phyloP scores from a whole-genome alignment of 1,139 yeast genomes.

The Candida tropicalis region DNA sequence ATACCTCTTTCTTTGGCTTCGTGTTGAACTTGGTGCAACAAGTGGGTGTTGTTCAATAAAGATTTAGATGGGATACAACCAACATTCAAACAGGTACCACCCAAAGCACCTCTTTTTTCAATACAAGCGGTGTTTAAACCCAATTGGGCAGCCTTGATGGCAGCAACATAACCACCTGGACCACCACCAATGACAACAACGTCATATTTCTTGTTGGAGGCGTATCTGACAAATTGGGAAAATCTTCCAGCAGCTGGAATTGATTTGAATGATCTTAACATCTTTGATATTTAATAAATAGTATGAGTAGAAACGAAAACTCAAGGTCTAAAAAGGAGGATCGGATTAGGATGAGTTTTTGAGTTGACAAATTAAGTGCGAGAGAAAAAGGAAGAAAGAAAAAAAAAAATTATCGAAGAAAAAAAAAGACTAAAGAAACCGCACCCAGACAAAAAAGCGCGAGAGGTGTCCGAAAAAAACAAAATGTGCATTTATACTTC shows the following conservation, averaged over 20 bases:
- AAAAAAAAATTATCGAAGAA: not conserved
- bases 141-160: slow-evolving; percentile 97
- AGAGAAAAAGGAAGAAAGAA: not conserved
- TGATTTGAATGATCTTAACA: slow-evolving; percentile 18
- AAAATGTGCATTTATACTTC: slow-evolving; percentile 3
- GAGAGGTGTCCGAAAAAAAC: slow-evolving; percentile 5
- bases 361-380: slow-evolving; percentile 3
- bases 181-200: slow-evolving; percentile 98
- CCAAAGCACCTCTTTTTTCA: slow-evolving; percentile 93
- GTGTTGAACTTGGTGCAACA: slow-evolving; percentile 85
- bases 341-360: slow-evolving; percentile 1
- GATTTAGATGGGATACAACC: slow-evolving; percentile 99
- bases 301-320: not conserved
- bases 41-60: slow-evolving; percentile 88
- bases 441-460: not conserved
- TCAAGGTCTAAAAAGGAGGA: slow-evolving; percentile 1
- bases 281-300: slow-evolving; percentile 1
- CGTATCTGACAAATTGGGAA: slow-evolving; percentile 39
- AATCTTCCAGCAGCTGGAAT: slow-evolving; percentile 11
- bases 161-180: slow-evolving; percentile 99
- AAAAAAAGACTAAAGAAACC: no score
- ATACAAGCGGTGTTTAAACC: slow-evolving; percentile 95
- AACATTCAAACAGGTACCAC: slow-evolving; percentile 98
- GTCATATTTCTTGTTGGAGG: slow-evolving; percentile 69
- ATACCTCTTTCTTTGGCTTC: slow-evolving; percentile 91